phyloP scores from a whole-genome alignment of 2,329 filamentous ascomycete genomes.

The Xylariomycetidae sp. region DNA sequence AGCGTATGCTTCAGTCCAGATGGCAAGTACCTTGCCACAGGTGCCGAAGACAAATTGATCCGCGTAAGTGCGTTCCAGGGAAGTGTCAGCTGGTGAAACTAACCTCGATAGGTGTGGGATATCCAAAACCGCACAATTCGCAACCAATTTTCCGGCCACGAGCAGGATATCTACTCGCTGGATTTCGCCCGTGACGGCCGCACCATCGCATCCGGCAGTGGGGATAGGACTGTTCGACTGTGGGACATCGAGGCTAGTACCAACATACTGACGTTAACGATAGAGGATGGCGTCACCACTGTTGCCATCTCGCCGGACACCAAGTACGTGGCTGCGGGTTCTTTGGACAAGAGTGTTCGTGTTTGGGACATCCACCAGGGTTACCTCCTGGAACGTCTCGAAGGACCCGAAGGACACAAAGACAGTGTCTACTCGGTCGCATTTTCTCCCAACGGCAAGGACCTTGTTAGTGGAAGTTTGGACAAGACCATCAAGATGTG shows the following conservation, averaged over 20 bases:
- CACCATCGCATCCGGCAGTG: constrained; percentile 91
- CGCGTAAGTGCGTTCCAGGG: constrained; percentile 54
- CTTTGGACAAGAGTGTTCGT: constrained; percentile 93
- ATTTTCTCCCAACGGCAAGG: constrained; percentile 87
- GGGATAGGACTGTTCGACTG: constrained; percentile 87
- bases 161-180: constrained; percentile 96
- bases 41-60: constrained; percentile 96
- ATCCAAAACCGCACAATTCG: constrained; percentile 78
- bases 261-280: constrained; percentile 78
- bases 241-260: constrained; percentile 89
- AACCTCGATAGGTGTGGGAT: constrained; percentile 73
- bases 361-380: constrained; percentile 91
- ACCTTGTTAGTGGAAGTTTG: constrained; percentile 88
- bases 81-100: constrained; percentile 3
- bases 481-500: constrained; percentile 99
- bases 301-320: constrained; percentile 96
- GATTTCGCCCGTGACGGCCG: constrained; percentile 92
- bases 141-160: constrained; percentile 91
- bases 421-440: constrained; percentile 96
- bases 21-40: constrained; percentile 87
- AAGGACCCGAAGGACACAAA: constrained; percentile 90
- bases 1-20: constrained; percentile 99
- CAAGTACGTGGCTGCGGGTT: constrained; percentile 88
- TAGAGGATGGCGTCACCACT: constrained; percentile 95
- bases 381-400: constrained; percentile 82